Evolutionary conservation across 352 stramenopile genomes (phyloP), one percentile per base, ranked within the genome.

Genomic region (Pythium brachiatum): DNA sequence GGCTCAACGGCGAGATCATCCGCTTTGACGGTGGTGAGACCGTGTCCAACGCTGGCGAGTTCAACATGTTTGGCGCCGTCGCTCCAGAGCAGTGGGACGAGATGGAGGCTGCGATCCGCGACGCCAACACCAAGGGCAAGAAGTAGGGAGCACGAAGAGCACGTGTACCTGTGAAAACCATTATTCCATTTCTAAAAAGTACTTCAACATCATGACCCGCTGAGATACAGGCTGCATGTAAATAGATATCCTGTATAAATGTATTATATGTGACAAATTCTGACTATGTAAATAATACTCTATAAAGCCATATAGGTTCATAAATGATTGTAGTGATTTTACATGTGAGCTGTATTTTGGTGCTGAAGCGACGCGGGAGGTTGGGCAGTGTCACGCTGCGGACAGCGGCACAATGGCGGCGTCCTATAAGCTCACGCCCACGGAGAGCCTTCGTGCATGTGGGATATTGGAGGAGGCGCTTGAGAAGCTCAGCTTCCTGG

Each of bases 401-500:
- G 41, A 26, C 18, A 48, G n/a, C 41, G 20, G 18, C 20, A 48
- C 18, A 29, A 69, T 53, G 57, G 57, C 36, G 41, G 75, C 76
- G 66, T 57, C 73, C 43, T 81, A 79, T 74, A 90, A 90, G 58
- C 69, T 94, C 41, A 85, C 72, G 48, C 61, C 81, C 4, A 86
- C 72, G 12, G 84, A 95, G 73, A 80, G 75, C 11, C 72, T 91
- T 6, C 76, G 87, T 20, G 86, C 83, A 20, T 89, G 82, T 47
- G 85, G 86, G 21, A 78, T 96, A 53, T 57, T 97, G 38, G 89
- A 98, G 64, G 92, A 98, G 57, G 86, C 89, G 1, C 67, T 96
- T 16, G 90, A 97, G 74, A 97, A 97, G 73, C 77, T 98, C 50
- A 81, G 62, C 41, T 97, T 97, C 64, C 73, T 98, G 12, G 89